These are phyloP conservation scores for Dalbergia cochinchinensis DNA, from an alignment of 306 rosid genomes.

Conservation along the genomic window DNA sequence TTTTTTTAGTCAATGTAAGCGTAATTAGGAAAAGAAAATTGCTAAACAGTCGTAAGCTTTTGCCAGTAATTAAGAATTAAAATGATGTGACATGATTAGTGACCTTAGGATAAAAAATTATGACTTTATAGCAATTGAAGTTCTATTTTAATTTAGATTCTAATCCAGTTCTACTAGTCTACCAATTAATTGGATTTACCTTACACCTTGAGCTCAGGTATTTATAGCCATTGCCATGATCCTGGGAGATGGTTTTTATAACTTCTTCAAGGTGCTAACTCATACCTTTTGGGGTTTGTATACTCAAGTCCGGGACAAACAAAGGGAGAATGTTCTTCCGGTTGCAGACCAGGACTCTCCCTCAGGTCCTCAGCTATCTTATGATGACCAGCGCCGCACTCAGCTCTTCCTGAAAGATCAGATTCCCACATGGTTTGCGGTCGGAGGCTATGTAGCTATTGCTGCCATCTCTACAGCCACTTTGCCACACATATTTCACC, in stretches of 20 bases:
- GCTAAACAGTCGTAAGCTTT: too few species aligned
- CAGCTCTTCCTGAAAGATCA: constrained; percentile 65
- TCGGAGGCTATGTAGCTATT: constrained; percentile 59
- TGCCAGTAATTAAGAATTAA: not conserved
- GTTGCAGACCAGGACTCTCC: constrained; percentile 52
- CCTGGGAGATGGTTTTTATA: constrained; percentile 64
- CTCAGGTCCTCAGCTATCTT: constrained; percentile 42
- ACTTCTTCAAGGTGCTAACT: constrained; percentile 57
- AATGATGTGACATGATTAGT: too few species aligned
- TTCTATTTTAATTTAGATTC: too few species aligned
- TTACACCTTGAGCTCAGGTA: constrained; percentile 51
- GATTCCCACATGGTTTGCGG: constrained; percentile 58
- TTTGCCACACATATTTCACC: constrained; percentile 57
- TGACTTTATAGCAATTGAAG: too few species aligned
- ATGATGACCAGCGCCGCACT: constrained; percentile 55
- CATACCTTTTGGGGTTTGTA: constrained; percentile 50
- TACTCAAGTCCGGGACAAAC: constrained; percentile 43
- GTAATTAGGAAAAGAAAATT: too few species aligned
- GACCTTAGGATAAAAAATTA: too few species aligned
- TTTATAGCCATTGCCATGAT: constrained; percentile 62
- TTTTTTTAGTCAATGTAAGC: too few species aligned
- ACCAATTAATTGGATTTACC: constrained; percentile 25
- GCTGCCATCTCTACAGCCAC: constrained; percentile 54
- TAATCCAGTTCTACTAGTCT: not conserved
- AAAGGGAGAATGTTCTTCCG: constrained; percentile 48